Evolutionary conservation across 148 eudicot species (phyloP).

Genomic region (Camellia sinensis): DNA sequence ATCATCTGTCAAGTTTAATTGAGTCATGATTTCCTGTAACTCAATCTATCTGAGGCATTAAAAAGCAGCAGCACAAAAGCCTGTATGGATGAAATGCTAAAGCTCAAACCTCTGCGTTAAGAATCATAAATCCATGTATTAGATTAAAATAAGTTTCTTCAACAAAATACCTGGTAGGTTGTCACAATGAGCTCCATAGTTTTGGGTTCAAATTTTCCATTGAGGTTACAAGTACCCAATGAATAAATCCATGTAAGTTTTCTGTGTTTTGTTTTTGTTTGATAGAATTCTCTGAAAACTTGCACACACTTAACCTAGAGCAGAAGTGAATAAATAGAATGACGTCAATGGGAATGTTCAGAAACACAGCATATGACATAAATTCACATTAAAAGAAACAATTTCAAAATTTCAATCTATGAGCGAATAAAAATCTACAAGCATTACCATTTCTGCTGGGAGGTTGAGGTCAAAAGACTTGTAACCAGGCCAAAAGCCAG

Average conservation of each 20-base stretch:
- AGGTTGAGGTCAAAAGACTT: slow-evolving; percentile 84
- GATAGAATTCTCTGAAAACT: slow-evolving; percentile 80
- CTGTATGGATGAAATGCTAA: slow-evolving; percentile 21
- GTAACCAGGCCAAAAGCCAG: slow-evolving; percentile 94
- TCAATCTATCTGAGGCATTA: slow-evolving; percentile 45
- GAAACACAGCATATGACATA: not conserved
- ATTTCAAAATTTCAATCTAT: not conserved
- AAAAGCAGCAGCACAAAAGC: slow-evolving; percentile 49
- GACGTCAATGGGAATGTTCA: not conserved
- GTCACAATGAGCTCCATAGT: slow-evolving; percentile 49
- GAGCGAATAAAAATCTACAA: not conserved
- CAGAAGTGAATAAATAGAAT: slow-evolving; percentile 5
- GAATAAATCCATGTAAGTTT: slow-evolving; percentile 85
- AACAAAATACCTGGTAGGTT: slow-evolving; percentile 41
- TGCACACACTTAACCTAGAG: slow-evolving; percentile 75
- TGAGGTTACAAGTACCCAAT: slow-evolving; percentile 48
- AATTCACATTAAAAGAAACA: not conserved
- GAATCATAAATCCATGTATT: not conserved
- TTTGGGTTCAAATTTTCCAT: slow-evolving; percentile 49
- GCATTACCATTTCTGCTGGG: slow-evolving; percentile 80
- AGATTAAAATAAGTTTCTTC: not conserved
- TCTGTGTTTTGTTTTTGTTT: slow-evolving; percentile 80
- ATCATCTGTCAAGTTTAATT: slow-evolving; percentile 45
- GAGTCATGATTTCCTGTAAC: slow-evolving; percentile 51
- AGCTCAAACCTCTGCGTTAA: not conserved